These are phyloP conservation scores for Chytridium lagenaria DNA, from an alignment of 371 early-diverging fungal genomes.

Conservation along the genomic window DNA sequence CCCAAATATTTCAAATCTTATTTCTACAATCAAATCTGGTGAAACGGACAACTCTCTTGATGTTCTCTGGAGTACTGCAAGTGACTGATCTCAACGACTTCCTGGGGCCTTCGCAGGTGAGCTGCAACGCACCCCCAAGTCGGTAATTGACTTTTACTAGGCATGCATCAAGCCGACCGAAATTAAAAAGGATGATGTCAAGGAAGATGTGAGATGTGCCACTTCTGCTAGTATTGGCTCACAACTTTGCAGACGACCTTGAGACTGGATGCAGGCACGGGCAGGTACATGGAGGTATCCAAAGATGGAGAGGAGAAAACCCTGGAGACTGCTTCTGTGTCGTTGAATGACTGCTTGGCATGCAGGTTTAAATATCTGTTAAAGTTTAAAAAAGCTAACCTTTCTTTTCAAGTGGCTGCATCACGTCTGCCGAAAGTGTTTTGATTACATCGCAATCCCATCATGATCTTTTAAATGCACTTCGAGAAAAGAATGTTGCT, in stretches of 20 bases:
- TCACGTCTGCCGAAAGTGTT: slow-evolving; percentile 96
- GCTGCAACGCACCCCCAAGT: neutral
- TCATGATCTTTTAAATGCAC: slow-evolving; percentile 78
- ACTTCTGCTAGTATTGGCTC: neutral
- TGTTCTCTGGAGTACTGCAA: slow-evolving; percentile 76
- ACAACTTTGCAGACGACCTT: slow-evolving; percentile 25
- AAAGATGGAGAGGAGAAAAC: slow-evolving; percentile 81
- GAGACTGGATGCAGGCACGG: slow-evolving; percentile 62
- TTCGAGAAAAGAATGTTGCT: slow-evolving; percentile 52
- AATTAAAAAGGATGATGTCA: slow-evolving; percentile 66
- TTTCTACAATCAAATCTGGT: no score
- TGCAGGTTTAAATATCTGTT: slow-evolving; percentile 73
- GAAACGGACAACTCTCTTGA: neutral
- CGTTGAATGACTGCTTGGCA: slow-evolving; percentile 95
- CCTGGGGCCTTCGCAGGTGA: slow-evolving; percentile 88
- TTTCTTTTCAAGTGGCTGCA: slow-evolving; percentile 79
- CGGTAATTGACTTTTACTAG: slow-evolving; percentile 2
- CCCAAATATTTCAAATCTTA: no score
- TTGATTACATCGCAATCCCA: slow-evolving; percentile 90
- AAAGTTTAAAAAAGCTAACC: neutral
- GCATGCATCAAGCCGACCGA: slow-evolving; percentile 93
- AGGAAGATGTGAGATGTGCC: slow-evolving; percentile 44
- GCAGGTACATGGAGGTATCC: slow-evolving; percentile 81
- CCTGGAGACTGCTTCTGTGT: slow-evolving; percentile 84
- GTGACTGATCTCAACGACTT: slow-evolving; percentile 95